These are phyloP conservation scores for Carex arenaria DNA, from an alignment of 202 grass and related monocot species.

Conservation along the genomic window DNA sequence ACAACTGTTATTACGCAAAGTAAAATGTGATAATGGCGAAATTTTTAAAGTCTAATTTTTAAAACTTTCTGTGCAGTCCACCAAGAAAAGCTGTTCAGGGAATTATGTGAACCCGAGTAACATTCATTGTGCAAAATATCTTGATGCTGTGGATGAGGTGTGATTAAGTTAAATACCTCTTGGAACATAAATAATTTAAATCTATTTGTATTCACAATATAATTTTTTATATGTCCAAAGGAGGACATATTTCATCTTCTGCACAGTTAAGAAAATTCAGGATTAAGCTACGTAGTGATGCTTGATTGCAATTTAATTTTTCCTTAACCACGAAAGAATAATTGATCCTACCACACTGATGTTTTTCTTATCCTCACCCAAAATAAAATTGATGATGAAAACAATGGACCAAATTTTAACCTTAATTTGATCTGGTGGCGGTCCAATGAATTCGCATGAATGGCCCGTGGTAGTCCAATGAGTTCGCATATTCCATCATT, in stretches of 20 bases:
- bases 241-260: neutral
- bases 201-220: neutral
- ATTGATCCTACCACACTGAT: too few relatives aligned
- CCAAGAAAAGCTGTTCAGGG: slow-evolving; percentile 38
- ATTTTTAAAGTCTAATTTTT: neutral
- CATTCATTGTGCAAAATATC: slow-evolving; percentile 29
- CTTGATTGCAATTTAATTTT: neutral
- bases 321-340: neutral
- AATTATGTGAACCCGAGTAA: slow-evolving; percentile 26
- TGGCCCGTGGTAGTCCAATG: neutral
- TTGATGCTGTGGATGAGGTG: slow-evolving; percentile 48
- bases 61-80: slow-evolving; percentile 25
- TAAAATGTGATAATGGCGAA: neutral
- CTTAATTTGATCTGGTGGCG: too few relatives aligned
- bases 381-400: neutral
- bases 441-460: too few relatives aligned
- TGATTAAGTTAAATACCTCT: neutral
- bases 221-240: neutral
- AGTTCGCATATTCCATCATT: too few relatives aligned
- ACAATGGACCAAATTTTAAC: neutral
- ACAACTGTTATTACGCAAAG: too few relatives aligned
- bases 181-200: neutral
- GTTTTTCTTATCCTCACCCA: too few relatives aligned
- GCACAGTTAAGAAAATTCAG: too few relatives aligned
- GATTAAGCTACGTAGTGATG: too few relatives aligned